Evolutionary conservation across 805 yeast genomes (phyloP).

Genomic region (Saccharomyces paradoxus): DNA sequence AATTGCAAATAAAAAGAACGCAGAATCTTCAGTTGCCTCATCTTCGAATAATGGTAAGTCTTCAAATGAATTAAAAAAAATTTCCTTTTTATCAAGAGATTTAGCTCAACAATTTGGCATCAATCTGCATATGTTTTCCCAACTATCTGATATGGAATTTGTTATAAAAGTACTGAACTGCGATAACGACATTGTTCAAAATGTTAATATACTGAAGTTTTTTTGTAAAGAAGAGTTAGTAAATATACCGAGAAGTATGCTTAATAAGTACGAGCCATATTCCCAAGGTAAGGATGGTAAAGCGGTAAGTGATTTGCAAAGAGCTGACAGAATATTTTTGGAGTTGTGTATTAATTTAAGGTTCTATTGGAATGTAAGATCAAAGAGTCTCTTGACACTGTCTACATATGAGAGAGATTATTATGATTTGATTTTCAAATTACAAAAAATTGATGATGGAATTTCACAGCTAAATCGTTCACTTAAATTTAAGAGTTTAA

Average conservation of each 20-base stretch:
- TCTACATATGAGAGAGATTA: constrained; percentile 58
- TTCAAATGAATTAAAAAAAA: constrained; percentile 30
- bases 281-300: constrained; percentile 35
- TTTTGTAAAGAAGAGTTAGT: constrained; percentile 57
- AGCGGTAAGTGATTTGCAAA: constrained; percentile 43
- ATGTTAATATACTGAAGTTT: constrained; percentile 57
- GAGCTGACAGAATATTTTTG: constrained; percentile 63
- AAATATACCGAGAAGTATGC: constrained; percentile 49
- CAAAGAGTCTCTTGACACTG: constrained; percentile 50
- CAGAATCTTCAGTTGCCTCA: constrained; percentile 5
- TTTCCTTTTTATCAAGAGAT: constrained; percentile 58
- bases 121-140: constrained; percentile 57
- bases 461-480: constrained; percentile 47
- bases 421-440: constrained; percentile 47
- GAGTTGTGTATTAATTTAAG: constrained; percentile 61
- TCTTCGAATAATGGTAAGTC: not conserved
- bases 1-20: constrained; percentile 24
- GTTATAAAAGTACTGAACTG: constrained; percentile 50
- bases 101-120: constrained; percentile 74
- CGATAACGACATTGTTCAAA: constrained; percentile 46
- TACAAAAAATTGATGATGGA: constrained; percentile 52
- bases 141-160: constrained; percentile 45
- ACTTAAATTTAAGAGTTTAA: constrained; percentile 44
- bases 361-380: constrained; percentile 64
- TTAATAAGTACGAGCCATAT: constrained; percentile 56